These are phyloP conservation scores for Atkinsonella hypoxylon DNA, from an alignment of 2,329 filamentous ascomycete species.

Conservation along the genomic window DNA sequence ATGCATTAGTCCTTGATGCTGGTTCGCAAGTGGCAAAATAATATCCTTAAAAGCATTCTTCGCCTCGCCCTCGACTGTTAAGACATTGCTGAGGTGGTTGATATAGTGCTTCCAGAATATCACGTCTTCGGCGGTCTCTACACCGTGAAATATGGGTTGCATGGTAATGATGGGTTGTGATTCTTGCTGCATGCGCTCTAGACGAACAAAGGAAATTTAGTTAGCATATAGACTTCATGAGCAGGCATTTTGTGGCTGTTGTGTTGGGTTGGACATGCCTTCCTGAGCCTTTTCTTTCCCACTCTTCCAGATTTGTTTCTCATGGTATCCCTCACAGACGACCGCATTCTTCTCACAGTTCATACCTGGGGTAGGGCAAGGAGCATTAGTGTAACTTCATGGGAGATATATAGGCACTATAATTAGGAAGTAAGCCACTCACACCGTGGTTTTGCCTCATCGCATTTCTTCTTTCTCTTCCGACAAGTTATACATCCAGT, in stretches of 20 bases:
- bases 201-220: background rate
- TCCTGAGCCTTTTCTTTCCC: conserved; percentile 67
- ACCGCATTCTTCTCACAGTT: conserved; percentile 93
- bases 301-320: conserved; percentile 78
- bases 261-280: conserved; percentile 27
- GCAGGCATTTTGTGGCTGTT: too few species aligned
- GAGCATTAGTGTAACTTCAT: background rate
- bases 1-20: conserved; percentile 78
- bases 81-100: conserved; percentile 62
- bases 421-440: conserved; percentile 9
- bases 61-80: conserved; percentile 71
- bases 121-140: conserved; percentile 69
- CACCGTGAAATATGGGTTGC: conserved; percentile 61
- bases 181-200: conserved; percentile 38
- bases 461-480: conserved; percentile 61
- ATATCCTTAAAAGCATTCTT: conserved; percentile 80
- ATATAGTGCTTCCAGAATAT: conserved; percentile 78
- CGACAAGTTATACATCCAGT: conserved; percentile 57
- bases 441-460: conserved; percentile 57
- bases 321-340: conserved; percentile 80
- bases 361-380: conserved; percentile 39
- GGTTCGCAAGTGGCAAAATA: conserved; percentile 67
- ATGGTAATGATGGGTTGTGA: conserved; percentile 42
- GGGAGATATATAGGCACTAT: background rate
- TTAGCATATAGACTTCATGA: background rate